Evolutionary conservation across 2,329 filamentous ascomycete species (phyloP), one percentile per base, ranked within the genome.

Genomic region (Fusarium burgessii): DNA sequence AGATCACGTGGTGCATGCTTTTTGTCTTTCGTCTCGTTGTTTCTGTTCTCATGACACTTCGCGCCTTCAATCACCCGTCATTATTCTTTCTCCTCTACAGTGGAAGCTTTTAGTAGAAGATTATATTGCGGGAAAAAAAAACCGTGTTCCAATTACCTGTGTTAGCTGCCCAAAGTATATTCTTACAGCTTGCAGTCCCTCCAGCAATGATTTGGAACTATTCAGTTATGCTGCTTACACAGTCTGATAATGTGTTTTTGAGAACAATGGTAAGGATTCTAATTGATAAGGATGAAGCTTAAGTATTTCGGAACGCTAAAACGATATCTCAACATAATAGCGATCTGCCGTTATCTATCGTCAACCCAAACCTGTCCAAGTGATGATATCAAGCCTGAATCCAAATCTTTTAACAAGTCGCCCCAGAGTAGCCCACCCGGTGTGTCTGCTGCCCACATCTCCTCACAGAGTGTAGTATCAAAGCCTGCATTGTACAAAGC

Each of bases 321-420:
- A 23, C 17, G n/a, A 13, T 38, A 38, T 38, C 23, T 25, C 33
- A 27, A 27, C 18, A 13, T 18, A 43, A 15, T 23, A 7, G 18
- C 27, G 14, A 7, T 33, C 29, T 29, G 29, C 10, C 7, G 8
- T 29, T 29, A n/a, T 42, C 40, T 46, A 36, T 70, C 69, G 8
- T 23, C 33, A 14, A 72, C 54, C 14, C 33, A 66, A 23, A 72
- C 32, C 17, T 63, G 76, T 74, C 33, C 81, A 80, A 67, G 71
- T 81, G 50, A 72, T 56, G 58, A 57, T n/a, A 61, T 62, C 43
- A 76, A 46, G 15, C 62, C 66, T 13, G 64, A 62, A 36, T 70
- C 74, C 8, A 76, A 32, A 7, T 76, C 71, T 27, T 46, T 73
- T 47, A 76, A 60, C 13, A 75, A 50, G 38, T 74, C 73, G 5